A percentile compares a stretch with the other conserved stretches of the same genome.
phyloP scores from a whole-genome alignment of 1,284 basidiomycete genomes.

The Moniliella sp. region DNA sequence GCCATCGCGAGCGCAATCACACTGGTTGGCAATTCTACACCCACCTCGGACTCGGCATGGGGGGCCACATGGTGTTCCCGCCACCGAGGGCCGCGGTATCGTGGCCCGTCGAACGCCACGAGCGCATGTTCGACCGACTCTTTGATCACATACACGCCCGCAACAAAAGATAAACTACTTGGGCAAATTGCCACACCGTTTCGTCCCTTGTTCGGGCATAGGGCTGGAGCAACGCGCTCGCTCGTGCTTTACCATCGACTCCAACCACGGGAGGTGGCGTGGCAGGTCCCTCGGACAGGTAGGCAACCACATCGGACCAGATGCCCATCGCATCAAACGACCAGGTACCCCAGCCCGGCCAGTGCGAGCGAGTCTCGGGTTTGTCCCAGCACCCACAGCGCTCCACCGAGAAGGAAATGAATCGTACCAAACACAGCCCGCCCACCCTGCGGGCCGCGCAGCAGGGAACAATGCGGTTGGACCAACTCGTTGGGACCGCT shows the following conservation, averaged over 20 bases:
- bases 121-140: conserved; percentile 47
- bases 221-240: conserved; percentile 1
- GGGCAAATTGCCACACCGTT: conserved; percentile 61
- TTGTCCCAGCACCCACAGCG: conserved; percentile 75
- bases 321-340: conserved; percentile 57
- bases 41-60: conserved; percentile 6
- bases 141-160: conserved; percentile 74
- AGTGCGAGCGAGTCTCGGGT: conserved; percentile 62
- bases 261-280: too few relatives aligned
- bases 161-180: conserved; percentile 71
- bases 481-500: too few relatives aligned
- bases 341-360: conserved; percentile 79
- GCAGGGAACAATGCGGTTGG: too few relatives aligned
- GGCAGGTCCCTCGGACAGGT: too few relatives aligned
- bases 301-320: conserved; percentile 8
- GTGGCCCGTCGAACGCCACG: conserved; percentile 7
- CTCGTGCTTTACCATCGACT: too few relatives aligned
- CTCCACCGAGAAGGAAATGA: conserved; percentile 40
- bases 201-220: conserved; percentile 44
- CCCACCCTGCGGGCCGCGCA: too few relatives aligned
- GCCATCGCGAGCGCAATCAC: conserved; percentile 11
- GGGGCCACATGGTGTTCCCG: too few relatives aligned
- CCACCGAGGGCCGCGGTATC: too few relatives aligned
- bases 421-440: conserved; percentile 35
- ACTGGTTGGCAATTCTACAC: conserved; percentile 12